Percentiles rank a stretch among this genome's conserved stretches.
These are phyloP conservation scores for Monocercomonoides exilis DNA, from an alignment of 78 protist genomes.

Conservation along the genomic window DNA sequence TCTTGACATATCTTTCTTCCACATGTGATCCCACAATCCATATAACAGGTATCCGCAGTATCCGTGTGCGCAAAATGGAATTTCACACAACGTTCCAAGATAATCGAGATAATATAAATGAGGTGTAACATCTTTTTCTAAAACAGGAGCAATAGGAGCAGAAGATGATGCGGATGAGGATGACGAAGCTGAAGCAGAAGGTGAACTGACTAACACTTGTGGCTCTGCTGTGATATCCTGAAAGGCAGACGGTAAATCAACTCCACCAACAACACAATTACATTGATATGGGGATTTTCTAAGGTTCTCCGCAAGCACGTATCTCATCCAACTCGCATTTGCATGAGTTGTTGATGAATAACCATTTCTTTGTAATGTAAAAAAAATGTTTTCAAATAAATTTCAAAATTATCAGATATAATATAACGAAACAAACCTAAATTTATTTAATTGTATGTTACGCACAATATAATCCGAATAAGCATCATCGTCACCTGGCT, in stretches of 20 bases:
- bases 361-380: not conserved
- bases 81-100: constrained; percentile 10
- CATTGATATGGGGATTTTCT: not conserved
- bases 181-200: not conserved
- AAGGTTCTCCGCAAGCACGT: not conserved
- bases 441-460: not conserved
- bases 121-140: not conserved
- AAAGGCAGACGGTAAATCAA: not conserved
- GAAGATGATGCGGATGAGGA: not conserved
- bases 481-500: not conserved
- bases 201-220: not conserved
- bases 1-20: constrained; percentile 16
- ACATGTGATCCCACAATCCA: constrained; percentile 5
- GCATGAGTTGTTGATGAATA: not conserved
- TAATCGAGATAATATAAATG: constrained; percentile 30
- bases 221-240: not conserved
- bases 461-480: not conserved
- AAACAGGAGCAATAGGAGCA: no score
- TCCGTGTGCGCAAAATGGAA: constrained; percentile 32
- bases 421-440: not conserved
- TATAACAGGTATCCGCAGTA: constrained; percentile 11
- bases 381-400: no score
- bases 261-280: not conserved
- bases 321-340: not conserved
- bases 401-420: no score